Conservation (phyloP, 371 early-diverging fungal genomes). For the Mortierella sp. region DNA sequence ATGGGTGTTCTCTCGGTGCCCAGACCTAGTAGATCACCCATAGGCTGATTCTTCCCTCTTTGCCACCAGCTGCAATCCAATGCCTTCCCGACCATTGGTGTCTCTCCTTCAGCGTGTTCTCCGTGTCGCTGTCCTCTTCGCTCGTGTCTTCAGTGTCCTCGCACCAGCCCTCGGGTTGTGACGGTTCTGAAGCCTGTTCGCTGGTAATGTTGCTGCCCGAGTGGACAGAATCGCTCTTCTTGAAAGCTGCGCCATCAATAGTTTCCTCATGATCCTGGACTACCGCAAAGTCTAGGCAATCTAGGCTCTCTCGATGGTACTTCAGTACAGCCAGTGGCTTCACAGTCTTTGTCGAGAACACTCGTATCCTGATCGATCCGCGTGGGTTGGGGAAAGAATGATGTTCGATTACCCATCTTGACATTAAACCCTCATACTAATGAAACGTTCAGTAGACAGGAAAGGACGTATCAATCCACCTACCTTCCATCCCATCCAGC, state of each 20-base stretch:
- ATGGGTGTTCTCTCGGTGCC: too few species aligned
- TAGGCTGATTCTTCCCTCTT: constrained; percentile 44
- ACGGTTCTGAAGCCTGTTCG: background rate
- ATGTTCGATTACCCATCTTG: too few species aligned
- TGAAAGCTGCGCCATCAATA: background rate
- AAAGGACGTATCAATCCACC: background rate
- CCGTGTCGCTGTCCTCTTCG: constrained; percentile 21
- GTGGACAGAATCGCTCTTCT: background rate
- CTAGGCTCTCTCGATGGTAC: constrained; percentile 40
- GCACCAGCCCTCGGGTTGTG: background rate
- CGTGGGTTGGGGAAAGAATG: too few species aligned
- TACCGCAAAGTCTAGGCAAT: constrained; percentile 30
- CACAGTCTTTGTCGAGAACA: constrained; percentile 37
- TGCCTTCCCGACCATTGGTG: constrained; percentile 26
- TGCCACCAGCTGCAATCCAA: constrained; percentile 47
- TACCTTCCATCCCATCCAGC: constrained; percentile 57
- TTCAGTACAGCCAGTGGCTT: constrained; percentile 50
- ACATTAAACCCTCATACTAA: background rate
- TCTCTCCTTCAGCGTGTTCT: constrained; percentile 18
- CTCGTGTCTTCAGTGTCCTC: constrained; percentile 3
- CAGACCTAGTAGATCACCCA: constrained; percentile 44
- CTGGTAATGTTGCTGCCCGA: background rate
- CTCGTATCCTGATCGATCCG: constrained; percentile 23
- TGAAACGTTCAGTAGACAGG: background rate
- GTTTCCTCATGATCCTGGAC: background rate